Base-by-base conservation (phyloP, 768 basidiomycete genomes). In the Suillus spraguei region DNA sequence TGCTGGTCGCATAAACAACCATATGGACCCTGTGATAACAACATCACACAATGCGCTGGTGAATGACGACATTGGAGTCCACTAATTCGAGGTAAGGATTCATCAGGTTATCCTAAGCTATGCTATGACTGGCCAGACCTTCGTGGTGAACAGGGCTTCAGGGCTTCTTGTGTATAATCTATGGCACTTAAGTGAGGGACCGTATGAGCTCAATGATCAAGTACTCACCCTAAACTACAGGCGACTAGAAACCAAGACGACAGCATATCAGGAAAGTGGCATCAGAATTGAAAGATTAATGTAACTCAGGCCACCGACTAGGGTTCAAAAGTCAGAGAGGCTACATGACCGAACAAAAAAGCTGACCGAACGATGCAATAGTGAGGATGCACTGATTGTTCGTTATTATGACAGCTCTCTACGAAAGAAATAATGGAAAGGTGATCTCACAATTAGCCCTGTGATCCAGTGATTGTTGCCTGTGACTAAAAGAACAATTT, bases 41-140 rank as follows among this genome's bases (percentile, higher is more conserved):
- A 33, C 49, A 61, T 71, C 70, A 36, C 72, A 72, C 22, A 64
- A 0, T 38, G 72, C 65, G n/a, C 70, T 63, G 4, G 65, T 32
- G n/a, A 72, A 5, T 32, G 64, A 42, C 7, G 55, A 39, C 22
- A 63, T 11, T 32, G 64, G 54, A 39, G 39, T 7, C 50, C 28
- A 64, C 71, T 72, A 36, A 5, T 3, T 9, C 16, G 2, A 44
- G 10, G 22, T 60, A 20, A 17, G n/a, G 41, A 35, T 11, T 35
- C 5, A 20, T 2, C 3, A 32, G 49, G n/a, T 22, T 20, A 17
- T 24, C 33, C 9, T 13, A 28, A 17, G 16, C 38, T 28, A 13
- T 41, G 60, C 3, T 2, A 35, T 20, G 2, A 38, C 41, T 17
- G 50, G 11, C 60, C 36, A 1, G 32, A 67, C 71, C 71, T 65